phyloP scores from a whole-genome alignment of 2,329 filamentous ascomycete genomes.

The Aspergillus quadricinctus region DNA sequence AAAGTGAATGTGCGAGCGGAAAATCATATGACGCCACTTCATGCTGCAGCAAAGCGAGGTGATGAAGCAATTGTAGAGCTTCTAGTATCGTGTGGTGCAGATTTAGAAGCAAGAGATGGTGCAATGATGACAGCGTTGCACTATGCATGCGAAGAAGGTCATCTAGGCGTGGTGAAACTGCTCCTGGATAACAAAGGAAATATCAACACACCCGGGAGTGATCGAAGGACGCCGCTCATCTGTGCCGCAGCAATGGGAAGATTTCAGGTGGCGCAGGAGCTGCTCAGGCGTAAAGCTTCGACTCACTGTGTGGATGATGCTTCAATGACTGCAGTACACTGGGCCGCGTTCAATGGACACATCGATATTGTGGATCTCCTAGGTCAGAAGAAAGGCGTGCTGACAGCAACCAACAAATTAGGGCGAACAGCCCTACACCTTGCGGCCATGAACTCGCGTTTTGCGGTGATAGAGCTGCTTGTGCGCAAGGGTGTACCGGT shows the following conservation, averaged over 20 bases:
- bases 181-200: constrained; percentile 31
- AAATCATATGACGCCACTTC: constrained; percentile 31
- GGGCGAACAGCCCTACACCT: constrained; percentile 36
- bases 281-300: constrained; percentile 31
- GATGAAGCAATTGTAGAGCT: constrained; percentile 30
- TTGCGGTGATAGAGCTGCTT: constrained; percentile 35
- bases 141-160: constrained; percentile 31
- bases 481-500: constrained; percentile 28
- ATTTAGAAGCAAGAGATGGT: constrained; percentile 34
- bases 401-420: constrained; percentile 23
- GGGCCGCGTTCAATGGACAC: constrained; percentile 37
- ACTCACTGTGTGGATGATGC: constrained; percentile 24
- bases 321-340: constrained; percentile 36
- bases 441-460: constrained; percentile 31
- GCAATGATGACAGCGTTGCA: constrained; percentile 34
- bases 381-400: constrained; percentile 24
- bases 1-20: constrained; percentile 33
- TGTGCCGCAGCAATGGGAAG: constrained; percentile 32
- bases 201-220: constrained; percentile 27
- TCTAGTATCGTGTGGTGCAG: constrained; percentile 29
- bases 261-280: constrained; percentile 22
- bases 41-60: constrained; percentile 31
- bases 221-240: constrained; percentile 34
- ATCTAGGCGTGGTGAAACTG: constrained; percentile 21
- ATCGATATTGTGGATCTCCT: constrained; percentile 32